A percentile compares a stretch with the other conserved stretches of the same genome.
Conservation (phyloP, 441 rosid genomes). For the Pelargonium fulgidum region DNA sequence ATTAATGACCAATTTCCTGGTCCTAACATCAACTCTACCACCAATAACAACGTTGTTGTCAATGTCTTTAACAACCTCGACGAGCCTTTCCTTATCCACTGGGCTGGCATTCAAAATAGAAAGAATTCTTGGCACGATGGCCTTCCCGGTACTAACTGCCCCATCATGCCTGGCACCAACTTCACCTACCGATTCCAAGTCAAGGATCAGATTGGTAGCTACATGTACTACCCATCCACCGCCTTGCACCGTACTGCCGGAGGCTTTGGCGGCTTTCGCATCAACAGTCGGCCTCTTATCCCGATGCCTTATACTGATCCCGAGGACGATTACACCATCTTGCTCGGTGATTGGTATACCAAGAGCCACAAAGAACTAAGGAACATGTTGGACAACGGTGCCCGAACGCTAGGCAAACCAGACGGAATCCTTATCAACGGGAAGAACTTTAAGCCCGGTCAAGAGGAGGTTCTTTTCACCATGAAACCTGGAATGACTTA, state of each 20-base stretch:
- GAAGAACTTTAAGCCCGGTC: background rate
- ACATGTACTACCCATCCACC: background rate
- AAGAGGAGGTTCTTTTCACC: background rate
- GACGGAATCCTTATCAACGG: background rate
- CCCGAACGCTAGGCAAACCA: slow-evolving; percentile 6
- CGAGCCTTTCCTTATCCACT: slow-evolving; percentile 61
- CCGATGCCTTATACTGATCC: background rate
- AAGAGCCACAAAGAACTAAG: background rate
- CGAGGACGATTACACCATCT: background rate
- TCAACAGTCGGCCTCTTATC: background rate
- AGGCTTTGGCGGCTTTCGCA: background rate
- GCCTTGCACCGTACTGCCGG: background rate
- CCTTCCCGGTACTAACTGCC: background rate
- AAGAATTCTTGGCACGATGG: background rate
- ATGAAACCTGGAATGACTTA: background rate
- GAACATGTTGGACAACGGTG: background rate
- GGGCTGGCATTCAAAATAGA: background rate
- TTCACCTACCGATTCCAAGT: slow-evolving; percentile 36
- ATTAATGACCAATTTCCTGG: slow-evolving; percentile 65
- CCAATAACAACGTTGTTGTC: slow-evolving; percentile 52
- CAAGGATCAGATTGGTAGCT: slow-evolving; percentile 21
- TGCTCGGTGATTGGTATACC: background rate
- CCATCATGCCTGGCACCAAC: background rate
- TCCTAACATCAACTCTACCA: slow-evolving; percentile 56
- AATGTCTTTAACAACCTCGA: slow-evolving; percentile 65